Evolutionary conservation across 306 rosid species (phyloP).

Genomic region (Acacia melanoxylon): DNA sequence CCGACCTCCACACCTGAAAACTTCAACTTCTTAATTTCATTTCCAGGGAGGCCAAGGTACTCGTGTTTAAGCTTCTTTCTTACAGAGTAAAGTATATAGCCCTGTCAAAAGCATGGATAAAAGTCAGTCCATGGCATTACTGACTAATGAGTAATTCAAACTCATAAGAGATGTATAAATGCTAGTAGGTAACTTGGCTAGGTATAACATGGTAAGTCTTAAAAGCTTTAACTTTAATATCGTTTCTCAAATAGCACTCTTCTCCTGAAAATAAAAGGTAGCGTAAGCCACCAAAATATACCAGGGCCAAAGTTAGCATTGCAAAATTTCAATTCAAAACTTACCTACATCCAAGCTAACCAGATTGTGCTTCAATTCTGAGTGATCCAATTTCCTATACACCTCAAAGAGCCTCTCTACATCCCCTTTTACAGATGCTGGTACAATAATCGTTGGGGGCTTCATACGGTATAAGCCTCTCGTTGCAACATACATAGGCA

Average conservation of each 20-base stretch:
- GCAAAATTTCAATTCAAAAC: conserved; percentile 27
- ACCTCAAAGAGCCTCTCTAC: conserved; percentile 80
- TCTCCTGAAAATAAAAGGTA: conserved; percentile 60
- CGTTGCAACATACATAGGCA: conserved; percentile 91
- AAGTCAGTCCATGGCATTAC: conserved; percentile 5
- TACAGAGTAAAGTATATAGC: conserved; percentile 71
- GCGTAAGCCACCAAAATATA: conserved; percentile 11
- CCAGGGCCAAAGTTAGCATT: neutral
- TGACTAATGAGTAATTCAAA: neutral
- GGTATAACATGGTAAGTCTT: conserved; percentile 85
- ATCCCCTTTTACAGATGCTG: conserved; percentile 66
- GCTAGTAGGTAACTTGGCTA: conserved; percentile 64
- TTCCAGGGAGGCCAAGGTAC: conserved; percentile 59
- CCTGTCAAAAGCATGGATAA: conserved; percentile 57
- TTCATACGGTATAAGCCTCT: conserved; percentile 85
- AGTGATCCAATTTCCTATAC: conserved; percentile 86
- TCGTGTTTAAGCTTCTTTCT: conserved; percentile 80
- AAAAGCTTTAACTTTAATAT: conserved; percentile 84
- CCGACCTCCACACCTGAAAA: conserved; percentile 85
- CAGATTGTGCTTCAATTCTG: conserved; percentile 74
- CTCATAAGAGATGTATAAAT: neutral
- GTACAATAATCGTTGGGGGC: conserved; percentile 86
- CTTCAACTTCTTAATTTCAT: conserved; percentile 73
- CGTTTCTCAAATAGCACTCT: conserved; percentile 66
- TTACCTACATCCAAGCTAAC: conserved; percentile 90